Evolutionary conservation across 495 filamentous ascomycete species (phyloP).

Genomic region (Trypethelium eluteriae): DNA sequence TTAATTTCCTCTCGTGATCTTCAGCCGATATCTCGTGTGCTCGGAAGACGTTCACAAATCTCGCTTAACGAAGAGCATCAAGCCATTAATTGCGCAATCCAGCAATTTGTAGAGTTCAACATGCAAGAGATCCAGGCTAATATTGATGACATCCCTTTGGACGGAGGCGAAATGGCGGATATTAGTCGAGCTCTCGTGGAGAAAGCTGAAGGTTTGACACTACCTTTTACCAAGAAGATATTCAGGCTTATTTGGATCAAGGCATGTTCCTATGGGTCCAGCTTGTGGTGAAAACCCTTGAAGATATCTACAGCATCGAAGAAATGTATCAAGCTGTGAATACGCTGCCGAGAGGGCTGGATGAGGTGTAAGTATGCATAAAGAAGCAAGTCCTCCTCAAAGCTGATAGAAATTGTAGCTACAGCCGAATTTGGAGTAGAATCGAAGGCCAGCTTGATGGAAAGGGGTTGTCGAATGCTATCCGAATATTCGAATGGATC

Average conservation of each 20-base stretch:
- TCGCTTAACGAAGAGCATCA: background rate
- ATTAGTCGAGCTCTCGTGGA: slow-evolving; percentile 7
- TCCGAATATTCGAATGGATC: slow-evolving; percentile 8
- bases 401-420: background rate
- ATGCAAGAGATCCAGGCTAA: background rate
- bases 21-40: slow-evolving; percentile 1
- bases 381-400: no score
- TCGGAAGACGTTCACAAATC: background rate
- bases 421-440: background rate
- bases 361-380: background rate
- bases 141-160: background rate
- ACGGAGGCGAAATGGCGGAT: background rate
- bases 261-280: slow-evolving; percentile 6
- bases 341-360: slow-evolving; percentile 1
- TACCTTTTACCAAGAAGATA: background rate
- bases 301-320: slow-evolving; percentile 1
- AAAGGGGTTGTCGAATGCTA: background rate
- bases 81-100: background rate
- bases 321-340: slow-evolving; percentile 5
- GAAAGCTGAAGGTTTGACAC: slow-evolving; percentile 3
- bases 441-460: background rate
- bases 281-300: background rate
- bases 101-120: background rate
- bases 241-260: background rate
- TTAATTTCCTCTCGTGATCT: background rate